These are phyloP conservation scores for Claviceps humidiphila DNA, from an alignment of 2,329 filamentous ascomycete species.

Conservation along the genomic window DNA sequence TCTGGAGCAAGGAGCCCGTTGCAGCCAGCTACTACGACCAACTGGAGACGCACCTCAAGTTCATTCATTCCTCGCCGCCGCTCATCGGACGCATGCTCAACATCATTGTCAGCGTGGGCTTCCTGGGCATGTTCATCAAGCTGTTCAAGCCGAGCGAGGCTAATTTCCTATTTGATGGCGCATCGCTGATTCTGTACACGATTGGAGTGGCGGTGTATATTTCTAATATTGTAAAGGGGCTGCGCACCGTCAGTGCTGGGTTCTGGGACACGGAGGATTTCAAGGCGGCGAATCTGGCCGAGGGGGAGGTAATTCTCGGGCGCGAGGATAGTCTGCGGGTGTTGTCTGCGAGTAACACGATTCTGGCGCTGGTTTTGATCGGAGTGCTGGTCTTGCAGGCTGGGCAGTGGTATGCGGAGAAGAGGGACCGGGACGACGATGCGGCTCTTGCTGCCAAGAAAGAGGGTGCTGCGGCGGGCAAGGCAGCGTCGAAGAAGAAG, in stretches of 20 bases:
- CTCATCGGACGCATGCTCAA: slow-evolving; percentile 88
- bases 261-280: slow-evolving; percentile 39
- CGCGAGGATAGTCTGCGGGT: slow-evolving; percentile 86
- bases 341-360: slow-evolving; percentile 87
- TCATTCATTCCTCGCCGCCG: slow-evolving; percentile 82
- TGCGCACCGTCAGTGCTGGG: slow-evolving; percentile 68
- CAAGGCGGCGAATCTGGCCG: slow-evolving; percentile 26
- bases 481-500: slow-evolving; percentile 24
- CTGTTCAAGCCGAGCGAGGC: slow-evolving; percentile 87
- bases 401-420: slow-evolving; percentile 96
- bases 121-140: slow-evolving; percentile 83
- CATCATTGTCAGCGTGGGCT: slow-evolving; percentile 78
- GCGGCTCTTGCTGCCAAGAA: slow-evolving; percentile 42
- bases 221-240: slow-evolving; percentile 90
- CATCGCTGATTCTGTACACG: slow-evolving; percentile 68
- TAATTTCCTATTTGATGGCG: slow-evolving; percentile 88
- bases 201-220: slow-evolving; percentile 88
- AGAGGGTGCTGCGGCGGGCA: slow-evolving; percentile 12
- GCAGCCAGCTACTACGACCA: slow-evolving; percentile 62
- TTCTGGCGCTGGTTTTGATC: slow-evolving; percentile 80
- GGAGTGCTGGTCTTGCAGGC: slow-evolving; percentile 88
- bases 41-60: slow-evolving; percentile 79
- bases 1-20: slow-evolving; percentile 59
- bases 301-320: slow-evolving; percentile 56
- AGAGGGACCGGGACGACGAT: slow-evolving; percentile 74